Evolutionary conservation across 1,284 basidiomycete genomes (phyloP), one percentile per base, ranked within the genome.

Genomic region (Cryptococcus amylolentus): DNA sequence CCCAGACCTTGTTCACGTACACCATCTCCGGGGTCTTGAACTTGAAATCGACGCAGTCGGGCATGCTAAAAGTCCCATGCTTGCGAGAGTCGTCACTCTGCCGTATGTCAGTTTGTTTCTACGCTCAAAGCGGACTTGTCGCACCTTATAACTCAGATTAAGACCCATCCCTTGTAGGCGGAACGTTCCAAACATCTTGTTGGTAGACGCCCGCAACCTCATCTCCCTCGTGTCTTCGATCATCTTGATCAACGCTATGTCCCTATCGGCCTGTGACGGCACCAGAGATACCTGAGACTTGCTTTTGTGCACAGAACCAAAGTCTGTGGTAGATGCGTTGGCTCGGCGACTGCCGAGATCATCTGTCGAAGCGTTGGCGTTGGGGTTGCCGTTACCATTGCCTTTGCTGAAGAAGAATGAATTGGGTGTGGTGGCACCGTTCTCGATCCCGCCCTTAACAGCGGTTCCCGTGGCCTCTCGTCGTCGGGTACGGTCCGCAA

Each of bases 1-100:
- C 77, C 84, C 86, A 91, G 0, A 91, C 92, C 73, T 90, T 86
- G 72, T 94, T 91, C 62, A 84, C 83, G 75, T 91, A 94, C 67
- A 88, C 86, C 49, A 96, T 73, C 13, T 70, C 68, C 4, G 82
- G 82, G 13, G 79, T 78, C 46, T 76, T 72, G 69, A 82, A 79
- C 37, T 79, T 79, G 55, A 84, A 77, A 59, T 83, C 81, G 64
- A 80, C 81, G 35, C 82, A 67, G 56, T 83, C 79, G 3, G 79
- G 69, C 46, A 69, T 52, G 26, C 56, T 61, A 42, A 66, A 58
- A 0, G 62, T 78, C 50, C 80, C 70, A 27, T 77, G 77, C 66
- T 79, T 80, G 27, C 78, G 69, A 56, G 75, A 78, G 50, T 82
- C 81, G 51, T 80, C 80, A 20, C 65, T 59, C 67, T 66, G 52